These are phyloP conservation scores for Eutrema japonicum DNA, from an alignment of 345 rosid species.

Conservation along the genomic window DNA sequence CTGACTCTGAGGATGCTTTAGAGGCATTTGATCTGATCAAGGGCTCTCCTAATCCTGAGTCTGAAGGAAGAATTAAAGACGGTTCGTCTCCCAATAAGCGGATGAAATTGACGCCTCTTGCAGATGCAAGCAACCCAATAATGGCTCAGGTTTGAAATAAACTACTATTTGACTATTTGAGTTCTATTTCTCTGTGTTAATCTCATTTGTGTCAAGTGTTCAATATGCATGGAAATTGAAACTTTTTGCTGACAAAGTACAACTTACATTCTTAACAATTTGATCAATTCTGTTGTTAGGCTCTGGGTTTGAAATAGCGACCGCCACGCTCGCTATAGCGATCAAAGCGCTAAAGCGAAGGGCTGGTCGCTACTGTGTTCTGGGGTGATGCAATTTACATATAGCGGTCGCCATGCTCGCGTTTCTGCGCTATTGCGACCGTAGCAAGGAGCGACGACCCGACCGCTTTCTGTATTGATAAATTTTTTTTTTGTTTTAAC, in stretches of 20 bases:
- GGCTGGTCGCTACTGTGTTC: too few species aligned
- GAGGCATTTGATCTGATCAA: constrained; percentile 44
- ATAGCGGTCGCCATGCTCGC: too few species aligned
- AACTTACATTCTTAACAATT: neutral
- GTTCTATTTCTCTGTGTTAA: neutral
- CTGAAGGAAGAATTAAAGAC: constrained; percentile 44
- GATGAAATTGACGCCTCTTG: constrained; percentile 75
- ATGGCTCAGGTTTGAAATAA: constrained; percentile 80
- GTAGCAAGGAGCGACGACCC: too few species aligned
- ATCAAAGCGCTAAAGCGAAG: too few species aligned
- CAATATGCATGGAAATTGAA: neutral
- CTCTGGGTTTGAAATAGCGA: too few species aligned
- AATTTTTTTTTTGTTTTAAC: too few species aligned
- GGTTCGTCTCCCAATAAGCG: constrained; percentile 55
- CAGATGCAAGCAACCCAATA: constrained; percentile 97
- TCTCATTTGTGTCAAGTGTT: constrained; percentile 3
- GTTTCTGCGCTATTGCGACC: too few species aligned
- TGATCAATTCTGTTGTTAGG: neutral
- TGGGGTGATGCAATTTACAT: too few species aligned
- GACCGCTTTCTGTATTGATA: too few species aligned
- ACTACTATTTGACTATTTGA: neutral
- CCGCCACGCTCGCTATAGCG: too few species aligned
- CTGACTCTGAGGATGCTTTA: constrained; percentile 53
- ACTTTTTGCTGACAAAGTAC: neutral
- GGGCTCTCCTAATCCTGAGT: constrained; percentile 44